Base-by-base conservation (phyloP, 495 filamentous ascomycete species). In the Tuber indicum region DNA sequence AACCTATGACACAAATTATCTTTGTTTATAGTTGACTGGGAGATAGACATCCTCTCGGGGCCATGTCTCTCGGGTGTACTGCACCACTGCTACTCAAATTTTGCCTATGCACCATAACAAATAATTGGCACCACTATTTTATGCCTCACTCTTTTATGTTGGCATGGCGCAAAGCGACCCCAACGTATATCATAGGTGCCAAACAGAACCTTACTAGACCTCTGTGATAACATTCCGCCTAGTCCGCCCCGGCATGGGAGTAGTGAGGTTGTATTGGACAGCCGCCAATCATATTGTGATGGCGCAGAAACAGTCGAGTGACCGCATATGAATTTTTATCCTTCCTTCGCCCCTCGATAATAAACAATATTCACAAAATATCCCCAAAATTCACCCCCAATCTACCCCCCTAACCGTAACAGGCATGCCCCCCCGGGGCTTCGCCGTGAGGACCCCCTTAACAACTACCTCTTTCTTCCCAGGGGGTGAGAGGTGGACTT, bases 351-450 rank as follows among this genome's bases (percentile, higher is more conserved):
- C 58, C 26, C 58, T 36, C 32, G 58, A 66, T 66, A 36, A 32
- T 16, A 62, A 16, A 32, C n/a, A 32, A 32, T 36, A 32, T 66
- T 36, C 58, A 19, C 12, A 1, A 32, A 66, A 66, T 1, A 8
- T 36, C 17, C 14, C 0, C 19, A 36, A 66, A 17, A 19, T 36
- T 36, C 91, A 93, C 8, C 88, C 91, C 43, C 89, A 88, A 70
- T 93, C 82, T 47, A 88, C 83, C 78, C 36, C 58, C 26, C 84
- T 89, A 82, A 90, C 86, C 82, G 84, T 87, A 72, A 92, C 84
- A 83, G 88, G 85, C 87, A 95, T 84, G 16, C 92, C 92, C 75
- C 89, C 89, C 23, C 83, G 84, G 1, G 92, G 92, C 75, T 87
- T 88, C 6, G 89, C 86, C 10, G 92, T 94, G 32, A 92, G 85